These are phyloP conservation scores for Verticillium nubilum DNA, from an alignment of 2,329 filamentous ascomycete genomes.

Conservation along the genomic window DNA sequence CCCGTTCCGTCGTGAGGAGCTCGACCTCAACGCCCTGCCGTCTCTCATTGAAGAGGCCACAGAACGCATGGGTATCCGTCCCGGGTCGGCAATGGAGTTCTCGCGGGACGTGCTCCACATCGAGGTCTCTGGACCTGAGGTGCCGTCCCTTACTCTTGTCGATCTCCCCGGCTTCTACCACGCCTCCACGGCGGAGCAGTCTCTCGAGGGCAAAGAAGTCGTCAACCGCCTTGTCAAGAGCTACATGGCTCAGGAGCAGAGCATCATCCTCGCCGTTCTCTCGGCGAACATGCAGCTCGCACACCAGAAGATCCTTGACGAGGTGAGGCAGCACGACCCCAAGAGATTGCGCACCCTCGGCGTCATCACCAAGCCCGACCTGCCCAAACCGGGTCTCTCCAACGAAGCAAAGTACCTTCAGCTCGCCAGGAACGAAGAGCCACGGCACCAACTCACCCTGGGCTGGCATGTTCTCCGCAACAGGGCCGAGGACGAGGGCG, in stretches of 20 bases:
- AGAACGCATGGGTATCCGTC: slow-evolving; percentile 41
- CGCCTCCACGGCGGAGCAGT: slow-evolving; percentile 39
- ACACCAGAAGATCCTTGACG: slow-evolving; percentile 53
- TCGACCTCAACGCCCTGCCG: slow-evolving; percentile 19
- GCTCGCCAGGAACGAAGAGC: slow-evolving; percentile 37
- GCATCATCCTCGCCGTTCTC: slow-evolving; percentile 55
- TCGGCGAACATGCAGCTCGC: slow-evolving; percentile 34
- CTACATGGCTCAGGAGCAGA: slow-evolving; percentile 52
- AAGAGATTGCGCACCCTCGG: slow-evolving; percentile 39
- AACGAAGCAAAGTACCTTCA: slow-evolving; percentile 32
- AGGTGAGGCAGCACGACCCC: slow-evolving; percentile 26
- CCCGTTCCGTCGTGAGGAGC: slow-evolving; percentile 11
- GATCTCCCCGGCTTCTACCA: slow-evolving; percentile 54
- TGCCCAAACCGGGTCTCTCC: slow-evolving; percentile 23
- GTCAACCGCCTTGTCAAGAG: slow-evolving; percentile 41
- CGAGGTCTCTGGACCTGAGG: slow-evolving; percentile 40
- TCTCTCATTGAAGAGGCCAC: slow-evolving; percentile 33
- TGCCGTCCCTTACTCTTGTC: slow-evolving; percentile 50
- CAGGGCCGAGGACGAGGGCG: slow-evolving; percentile 7
- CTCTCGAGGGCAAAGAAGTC: slow-evolving; percentile 33
- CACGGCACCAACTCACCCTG: slow-evolving; percentile 28
- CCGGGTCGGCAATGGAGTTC: slow-evolving; percentile 28
- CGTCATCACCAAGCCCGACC: slow-evolving; percentile 46
- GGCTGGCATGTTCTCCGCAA: slow-evolving; percentile 22
- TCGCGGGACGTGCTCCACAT: slow-evolving; percentile 40